Base-by-base conservation (phyloP, 2,329 filamentous ascomycete genomes). In the Fusarium sp. region DNA sequence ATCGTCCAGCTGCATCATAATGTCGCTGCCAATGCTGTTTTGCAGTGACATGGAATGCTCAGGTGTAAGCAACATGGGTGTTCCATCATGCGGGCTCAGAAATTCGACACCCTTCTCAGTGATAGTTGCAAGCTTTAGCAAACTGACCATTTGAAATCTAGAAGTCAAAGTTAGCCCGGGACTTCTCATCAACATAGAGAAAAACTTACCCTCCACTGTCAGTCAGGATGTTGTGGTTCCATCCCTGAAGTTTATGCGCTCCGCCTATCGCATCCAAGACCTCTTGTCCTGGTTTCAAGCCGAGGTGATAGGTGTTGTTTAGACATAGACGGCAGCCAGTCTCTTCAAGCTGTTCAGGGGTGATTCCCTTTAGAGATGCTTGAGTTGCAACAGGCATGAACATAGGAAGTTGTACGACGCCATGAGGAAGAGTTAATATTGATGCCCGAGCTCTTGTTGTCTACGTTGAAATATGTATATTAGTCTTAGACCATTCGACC, bases 331-430 rank as follows among this genome's bases (percentile, higher is more conserved):
- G 91, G 79, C 97, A 99, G 47, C 93, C 91, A 1, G 95, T 97
- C 60, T 94, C 91, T 77, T 96, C 95, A 6, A 99, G 87, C 79
- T 99, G 96, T 74, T 95, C 92, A 3, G 95, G 95, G 1, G 96
- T 98, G 62, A 99, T 84, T 47, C 96, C 96, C 81, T 99, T 99
- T 42, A 99, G 87, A 1, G 95, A 97, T 2, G 94, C 96, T 83
- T 99, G 96, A 2, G 96, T 99, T 35, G 96, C 96, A 47, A 99
- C 96, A 22, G 96, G 96, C 96, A 99, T 99, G 83, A 99, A 99
- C 65, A 98, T 91, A 13, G 97, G 96, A 35, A 98, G 89, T 77
- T 93, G 90, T 31, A 99, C 95, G 4, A 92, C 88, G 65, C 96
- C 96, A 90, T 99, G 97, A 56, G 96, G 95, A 31, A 99, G 91